Base-by-base conservation (phyloP, 2,329 filamentous ascomycete species). In the Paramyrothecium roridum region DNA sequence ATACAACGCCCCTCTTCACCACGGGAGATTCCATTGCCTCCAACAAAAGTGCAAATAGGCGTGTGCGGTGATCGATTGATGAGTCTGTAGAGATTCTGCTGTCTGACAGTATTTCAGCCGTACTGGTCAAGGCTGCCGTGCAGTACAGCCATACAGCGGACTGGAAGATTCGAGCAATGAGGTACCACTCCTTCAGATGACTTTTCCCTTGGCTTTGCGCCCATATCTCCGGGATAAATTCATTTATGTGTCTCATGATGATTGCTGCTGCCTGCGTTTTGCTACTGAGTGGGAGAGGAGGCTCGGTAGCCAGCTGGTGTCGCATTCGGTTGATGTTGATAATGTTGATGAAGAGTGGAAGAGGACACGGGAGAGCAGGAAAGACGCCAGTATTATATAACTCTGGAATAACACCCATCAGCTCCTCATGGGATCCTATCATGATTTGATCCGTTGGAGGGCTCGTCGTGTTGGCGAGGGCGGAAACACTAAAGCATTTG, bases 311-410 rank as follows among this genome's bases (percentile, higher is more conserved):
- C 13, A 56, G 12, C 22, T 30, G 26, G 13, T 48, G n/a, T 10
- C 57, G 53, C 3, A 57, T 46, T 19, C 48, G 50, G 46, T 59
- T 59, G 48, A 59, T 43, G 37, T 19, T 13, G 37, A 43, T 43
- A 13, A 43, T 43, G 37, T 4, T 13, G 12, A 19, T 13, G n/a
- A 43, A 43, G 7, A 43, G n/a, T 43, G 37, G 37, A 4, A 43
- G n/a, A 6, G 37, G 37, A 43, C 37, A 43, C 7, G 37, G 37
- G 7, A 43, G 37, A 16, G 37, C 7, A 8, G 37, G 37, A 13
- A 17, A 43, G 7, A 43, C 12, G 37, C 37, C 37, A 19, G 16
- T 43, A 19, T 6, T 13, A 43, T 43, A 43, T 13, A 43, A 13
- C 12, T 43, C 37, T 13, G 37, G n/a, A 19, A 43, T 43, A 43